Evolutionary conservation across 2,329 filamentous ascomycete species (phyloP), one percentile per base, ranked within the genome.

Genomic region (Dothidotthia symphoricarpi): DNA sequence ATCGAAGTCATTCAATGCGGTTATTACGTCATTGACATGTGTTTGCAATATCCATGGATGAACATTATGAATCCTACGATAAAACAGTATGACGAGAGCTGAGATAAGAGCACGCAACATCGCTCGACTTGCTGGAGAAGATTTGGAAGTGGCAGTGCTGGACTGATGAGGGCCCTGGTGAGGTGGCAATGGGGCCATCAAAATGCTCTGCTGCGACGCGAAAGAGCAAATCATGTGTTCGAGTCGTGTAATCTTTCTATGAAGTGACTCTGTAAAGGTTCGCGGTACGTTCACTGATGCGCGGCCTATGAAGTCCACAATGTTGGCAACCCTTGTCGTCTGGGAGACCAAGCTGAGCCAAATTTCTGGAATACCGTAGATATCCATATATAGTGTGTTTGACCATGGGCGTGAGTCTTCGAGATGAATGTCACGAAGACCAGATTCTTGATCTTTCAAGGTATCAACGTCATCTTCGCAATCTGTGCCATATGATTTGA

Each of bases 291-390:
- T 39, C 36, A 35, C 27, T 10, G 34, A 34, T 22, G 36, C 46
- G 37, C 28, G 37, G 11, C 44, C 34, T 3, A 47, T 24, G 14
- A 48, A 45, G n/a, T 52, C 51, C 15, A 52, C 31, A 25, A 52
- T 48, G 45, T 69, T 72, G 11, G 69, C 69, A 10, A 73, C 51
- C 17, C 69, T 55, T 1, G 69, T 71, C 1, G 69, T 70, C 39
- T 71, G 69, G 1, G 70, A 72, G 11, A 73, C 55, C 3, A 71
- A 55, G 24, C 66, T 69, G 2, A 72, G 56, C 67, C 69, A 72
- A 11, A 66, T 69, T 33, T 72, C 69, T 0, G 68, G 60, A 10
- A 72, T 66, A 3, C 69, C 68, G 33, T 72, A 72, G 6, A 72
- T 62, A 17, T 70, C 41, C 60, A 41, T 40, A 14, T 69, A 70